Percentiles rank a stretch among this genome's conserved stretches.
Conservation (phyloP, 441 rosid genomes). For the Gossypium davidsonii region DNA sequence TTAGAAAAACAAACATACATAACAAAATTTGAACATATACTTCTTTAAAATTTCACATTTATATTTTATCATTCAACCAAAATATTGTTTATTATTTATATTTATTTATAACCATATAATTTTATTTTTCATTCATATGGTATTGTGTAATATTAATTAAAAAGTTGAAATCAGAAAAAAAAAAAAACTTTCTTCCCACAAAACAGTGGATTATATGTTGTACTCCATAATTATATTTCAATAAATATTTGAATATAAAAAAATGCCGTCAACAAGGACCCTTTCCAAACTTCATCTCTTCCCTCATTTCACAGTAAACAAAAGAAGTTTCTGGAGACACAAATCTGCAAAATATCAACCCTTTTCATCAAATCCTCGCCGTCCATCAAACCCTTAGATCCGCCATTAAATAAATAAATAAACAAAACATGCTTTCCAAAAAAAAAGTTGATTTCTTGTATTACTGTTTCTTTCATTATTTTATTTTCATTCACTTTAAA, state of each 20-base stretch:
- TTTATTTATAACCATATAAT: no score
- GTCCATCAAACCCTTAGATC: constrained; percentile 16
- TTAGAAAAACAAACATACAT: no score
- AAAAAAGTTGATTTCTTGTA: not conserved
- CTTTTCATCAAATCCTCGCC: constrained; percentile 26
- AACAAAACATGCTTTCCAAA: not conserved
- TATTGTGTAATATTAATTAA: no score
- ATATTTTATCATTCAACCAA: no score
- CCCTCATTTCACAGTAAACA: not conserved
- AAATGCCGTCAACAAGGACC: constrained; percentile 6
- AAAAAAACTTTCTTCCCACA: no score
- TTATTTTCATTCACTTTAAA: not conserved
- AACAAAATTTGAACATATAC: no score
- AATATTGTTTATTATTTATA: no score
- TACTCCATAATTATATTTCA: no score
- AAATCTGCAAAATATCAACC: constrained; percentile 25
- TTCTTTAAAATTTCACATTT: no score
- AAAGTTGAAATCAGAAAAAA: no score
- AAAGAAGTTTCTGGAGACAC: constrained; percentile 40
- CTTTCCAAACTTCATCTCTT: not conserved
- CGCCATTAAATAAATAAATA: not conserved
- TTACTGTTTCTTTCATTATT: not conserved
- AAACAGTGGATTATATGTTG: no score
- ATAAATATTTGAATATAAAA: not conserved
- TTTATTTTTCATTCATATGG: no score